phyloP scores from a whole-genome alignment of 1,139 yeast species.

The Geotrichum histeridarum region DNA sequence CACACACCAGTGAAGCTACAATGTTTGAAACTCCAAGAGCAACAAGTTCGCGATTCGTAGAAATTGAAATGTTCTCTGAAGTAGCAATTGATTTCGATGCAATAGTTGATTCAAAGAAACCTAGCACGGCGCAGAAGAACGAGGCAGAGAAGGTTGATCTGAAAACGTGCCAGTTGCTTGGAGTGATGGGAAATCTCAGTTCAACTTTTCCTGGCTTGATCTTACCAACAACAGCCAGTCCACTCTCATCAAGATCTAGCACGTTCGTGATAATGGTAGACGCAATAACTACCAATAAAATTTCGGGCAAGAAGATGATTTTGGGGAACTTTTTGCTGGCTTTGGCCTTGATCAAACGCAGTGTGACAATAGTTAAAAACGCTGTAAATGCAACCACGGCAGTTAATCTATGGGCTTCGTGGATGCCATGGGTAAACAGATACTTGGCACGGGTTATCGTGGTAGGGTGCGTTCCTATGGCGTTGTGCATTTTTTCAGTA shows the following conservation, averaged over 20 bases:
- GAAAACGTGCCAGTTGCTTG: slow-evolving; percentile 35
- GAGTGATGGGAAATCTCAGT: slow-evolving; percentile 47
- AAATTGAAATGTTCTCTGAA: slow-evolving; percentile 33
- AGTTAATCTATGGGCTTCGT: slow-evolving; percentile 35
- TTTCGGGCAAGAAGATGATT: slow-evolving; percentile 65
- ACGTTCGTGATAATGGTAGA: slow-evolving; percentile 55
- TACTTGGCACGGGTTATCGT: slow-evolving; percentile 68
- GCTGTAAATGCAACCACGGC: slow-evolving; percentile 35
- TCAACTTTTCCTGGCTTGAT: slow-evolving; percentile 47
- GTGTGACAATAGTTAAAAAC: slow-evolving; percentile 31
- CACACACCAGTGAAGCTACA: slow-evolving; percentile 63
- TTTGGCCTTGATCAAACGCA: slow-evolving; percentile 26
- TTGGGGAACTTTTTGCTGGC: slow-evolving; percentile 4
- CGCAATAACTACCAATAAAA: slow-evolving; percentile 62
- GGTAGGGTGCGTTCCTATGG: slow-evolving; percentile 60
- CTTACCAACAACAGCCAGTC: slow-evolving; percentile 68
- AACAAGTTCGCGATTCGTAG: slow-evolving; percentile 53
- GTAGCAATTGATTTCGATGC: slow-evolving; percentile 61
- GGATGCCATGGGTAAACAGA: slow-evolving; percentile 42
- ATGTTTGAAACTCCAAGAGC: slow-evolving; percentile 80
- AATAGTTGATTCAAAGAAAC: slow-evolving; percentile 90
- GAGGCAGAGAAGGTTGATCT: slow-evolving; percentile 39
- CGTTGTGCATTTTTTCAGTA: slow-evolving; percentile 38
- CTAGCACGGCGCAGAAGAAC: slow-evolving; percentile 76
- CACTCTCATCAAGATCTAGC: slow-evolving; percentile 52